A percentile compares a stretch with the other conserved stretches of the same genome.
Evolutionary conservation across 495 filamentous ascomycete genomes (phyloP).

Genomic region (Penicillium atrosanguineum): DNA sequence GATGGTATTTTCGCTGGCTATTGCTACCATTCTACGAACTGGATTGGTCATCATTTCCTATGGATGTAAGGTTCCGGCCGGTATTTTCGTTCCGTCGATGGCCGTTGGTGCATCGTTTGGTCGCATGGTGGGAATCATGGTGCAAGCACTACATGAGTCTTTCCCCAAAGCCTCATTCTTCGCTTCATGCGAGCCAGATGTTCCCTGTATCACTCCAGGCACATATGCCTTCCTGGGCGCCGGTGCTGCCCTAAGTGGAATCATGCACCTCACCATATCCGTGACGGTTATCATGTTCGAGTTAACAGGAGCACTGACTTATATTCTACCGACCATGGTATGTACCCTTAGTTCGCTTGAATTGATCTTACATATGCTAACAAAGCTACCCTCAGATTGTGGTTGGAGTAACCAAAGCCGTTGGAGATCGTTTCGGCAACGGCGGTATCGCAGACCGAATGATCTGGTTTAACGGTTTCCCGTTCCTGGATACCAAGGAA

Average conservation of each 20-base stretch:
- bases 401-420: constrained; percentile 93
- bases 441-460: constrained; percentile 97
- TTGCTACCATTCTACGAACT: constrained; percentile 78
- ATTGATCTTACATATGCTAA: constrained; percentile 16
- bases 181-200: constrained; percentile 80
- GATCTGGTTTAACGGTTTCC: constrained; percentile 99
- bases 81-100: constrained; percentile 98
- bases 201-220: constrained; percentile 94
- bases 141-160: constrained; percentile 83
- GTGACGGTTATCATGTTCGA: constrained; percentile 99
- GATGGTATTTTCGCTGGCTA: constrained; percentile 74
- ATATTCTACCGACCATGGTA: constrained; percentile 94
- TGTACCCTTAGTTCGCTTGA: constrained; percentile 12
- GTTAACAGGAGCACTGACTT: constrained; percentile 88
- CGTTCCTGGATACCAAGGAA: constrained; percentile 97
- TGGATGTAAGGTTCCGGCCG: constrained; percentile 95
- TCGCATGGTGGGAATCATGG: constrained; percentile 88
- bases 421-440: constrained; percentile 87
- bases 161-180: constrained; percentile 83
- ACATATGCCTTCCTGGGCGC: constrained; percentile 96
- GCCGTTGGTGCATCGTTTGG: constrained; percentile 94
- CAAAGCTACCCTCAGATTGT: constrained; percentile 60
- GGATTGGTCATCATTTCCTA: constrained; percentile 95
- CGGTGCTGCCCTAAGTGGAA: constrained; percentile 91
- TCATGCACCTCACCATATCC: constrained; percentile 96